phyloP scores from a whole-genome alignment of 106 monocot species.

The Phalaenopsis equestris region DNA sequence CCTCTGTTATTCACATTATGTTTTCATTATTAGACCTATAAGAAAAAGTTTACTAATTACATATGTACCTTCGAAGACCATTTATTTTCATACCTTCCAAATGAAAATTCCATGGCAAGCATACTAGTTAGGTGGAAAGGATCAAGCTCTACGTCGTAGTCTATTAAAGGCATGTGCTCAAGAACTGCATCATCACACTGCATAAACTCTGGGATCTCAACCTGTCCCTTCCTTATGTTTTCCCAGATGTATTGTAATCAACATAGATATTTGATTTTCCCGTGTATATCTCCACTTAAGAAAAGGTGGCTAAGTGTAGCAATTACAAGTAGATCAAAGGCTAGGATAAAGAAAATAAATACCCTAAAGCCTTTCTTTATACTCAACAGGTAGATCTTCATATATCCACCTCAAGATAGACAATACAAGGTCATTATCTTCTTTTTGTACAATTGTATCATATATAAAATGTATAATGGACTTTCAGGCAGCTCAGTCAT shows the following conservation, averaged over 20 bases:
- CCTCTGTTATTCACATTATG: too few species aligned
- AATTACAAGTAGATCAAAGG: conserved; percentile 56
- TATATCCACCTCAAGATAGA: conserved; percentile 77
- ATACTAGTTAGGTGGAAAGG: conserved; percentile 58
- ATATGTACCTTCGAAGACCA: conserved; percentile 4
- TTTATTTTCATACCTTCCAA: conserved; percentile 34
- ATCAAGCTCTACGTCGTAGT: conserved; percentile 96
- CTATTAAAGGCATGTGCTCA: conserved; percentile 82
- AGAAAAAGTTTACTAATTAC: neutral
- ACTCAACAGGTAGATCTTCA: conserved; percentile 65
- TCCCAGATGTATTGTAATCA: conserved; percentile 90
- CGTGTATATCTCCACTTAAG: conserved; percentile 83
- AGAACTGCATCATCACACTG: conserved; percentile 68
- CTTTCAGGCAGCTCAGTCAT: conserved; percentile 50
- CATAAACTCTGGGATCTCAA: conserved; percentile 94
- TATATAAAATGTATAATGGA: conserved; percentile 77
- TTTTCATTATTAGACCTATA: too few species aligned
- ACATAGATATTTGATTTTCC: conserved; percentile 98
- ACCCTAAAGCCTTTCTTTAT: conserved; percentile 69
- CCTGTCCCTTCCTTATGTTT: conserved; percentile 68
- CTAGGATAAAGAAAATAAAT: conserved; percentile 94
- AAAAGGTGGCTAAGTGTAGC: conserved; percentile 85
- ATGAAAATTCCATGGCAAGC: conserved; percentile 36
- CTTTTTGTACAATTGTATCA: conserved; percentile 70
- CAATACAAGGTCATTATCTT: conserved; percentile 70